phyloP scores from a whole-genome alignment of 768 basidiomycete species.

The Trametes elegans region DNA sequence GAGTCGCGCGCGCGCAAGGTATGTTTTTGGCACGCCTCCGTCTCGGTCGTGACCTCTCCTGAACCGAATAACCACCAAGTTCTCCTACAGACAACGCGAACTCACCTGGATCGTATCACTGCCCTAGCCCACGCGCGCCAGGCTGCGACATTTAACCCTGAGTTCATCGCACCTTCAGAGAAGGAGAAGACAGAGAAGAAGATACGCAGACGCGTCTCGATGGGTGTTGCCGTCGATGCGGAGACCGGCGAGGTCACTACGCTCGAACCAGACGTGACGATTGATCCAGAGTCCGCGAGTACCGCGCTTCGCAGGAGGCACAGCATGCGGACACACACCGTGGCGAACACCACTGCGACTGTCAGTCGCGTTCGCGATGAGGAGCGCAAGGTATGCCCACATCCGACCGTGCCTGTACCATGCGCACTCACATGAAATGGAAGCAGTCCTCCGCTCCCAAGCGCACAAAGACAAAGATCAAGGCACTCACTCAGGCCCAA shows the following conservation, averaged over 20 bases:
- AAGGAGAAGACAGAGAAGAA: conserved; percentile 23
- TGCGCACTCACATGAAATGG: not conserved
- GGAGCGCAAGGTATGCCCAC: conserved; percentile 46
- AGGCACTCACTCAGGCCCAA: conserved; percentile 72
- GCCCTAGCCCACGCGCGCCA: conserved; percentile 67
- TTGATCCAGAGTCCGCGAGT: not conserved
- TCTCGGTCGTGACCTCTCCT: not conserved
- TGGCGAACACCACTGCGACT: conserved; percentile 69
- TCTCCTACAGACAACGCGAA: conserved; percentile 47
- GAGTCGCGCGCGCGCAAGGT: conserved; percentile 56
- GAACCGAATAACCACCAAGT: not conserved
- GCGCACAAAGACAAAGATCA: conserved; percentile 52
- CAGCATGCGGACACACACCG: conserved; percentile 65
- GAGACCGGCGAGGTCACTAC: conserved; percentile 54
- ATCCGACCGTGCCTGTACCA: not conserved
- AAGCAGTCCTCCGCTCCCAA: conserved; percentile 49
- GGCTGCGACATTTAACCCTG: conserved; percentile 65
- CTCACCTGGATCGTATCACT: conserved; percentile 58
- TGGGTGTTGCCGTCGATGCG: conserved; percentile 54
- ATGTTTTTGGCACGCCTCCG: not conserved
- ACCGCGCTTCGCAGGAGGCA: conserved; percentile 37
- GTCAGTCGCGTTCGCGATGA: conserved; percentile 63
- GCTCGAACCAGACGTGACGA: conserved; percentile 31
- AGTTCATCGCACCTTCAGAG: conserved; percentile 31
- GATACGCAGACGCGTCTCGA: conserved; percentile 48